These are phyloP conservation scores for Diaporthe eres DNA, from an alignment of 2,329 filamentous ascomycete genomes.

Conservation along the genomic window DNA sequence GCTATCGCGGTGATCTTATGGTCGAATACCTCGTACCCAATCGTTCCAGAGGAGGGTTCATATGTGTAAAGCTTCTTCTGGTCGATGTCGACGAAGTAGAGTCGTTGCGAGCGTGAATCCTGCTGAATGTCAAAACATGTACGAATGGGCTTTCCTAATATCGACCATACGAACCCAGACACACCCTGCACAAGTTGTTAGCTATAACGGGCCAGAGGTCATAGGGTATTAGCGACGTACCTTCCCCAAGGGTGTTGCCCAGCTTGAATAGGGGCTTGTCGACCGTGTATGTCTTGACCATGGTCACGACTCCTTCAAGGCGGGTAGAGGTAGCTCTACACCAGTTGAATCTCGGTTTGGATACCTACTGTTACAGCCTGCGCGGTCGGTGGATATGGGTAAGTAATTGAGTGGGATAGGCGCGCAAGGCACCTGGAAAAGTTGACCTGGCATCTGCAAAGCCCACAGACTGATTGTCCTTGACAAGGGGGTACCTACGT, in stretches of 20 bases:
- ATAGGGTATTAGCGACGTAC: not conserved
- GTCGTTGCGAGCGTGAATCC: conserved; percentile 7
- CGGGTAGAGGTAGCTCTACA: not conserved
- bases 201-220: not conserved
- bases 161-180: not conserved
- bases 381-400: not conserved
- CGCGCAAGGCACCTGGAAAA: not conserved
- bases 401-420: not conserved
- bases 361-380: not conserved
- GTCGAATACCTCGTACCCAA: not conserved
- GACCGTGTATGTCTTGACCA: not conserved
- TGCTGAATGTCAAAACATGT: not conserved
- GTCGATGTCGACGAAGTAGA: conserved; percentile 11
- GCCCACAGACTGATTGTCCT: not conserved
- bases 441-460: not conserved
- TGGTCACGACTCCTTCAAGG: not conserved
- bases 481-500: not conserved
- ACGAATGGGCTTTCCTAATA: not conserved
- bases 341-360: not conserved
- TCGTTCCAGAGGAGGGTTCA: not conserved
- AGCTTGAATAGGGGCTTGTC: not conserved
- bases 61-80: conserved; percentile 5
- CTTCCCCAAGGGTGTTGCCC: conserved; percentile 7
- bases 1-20: conserved; percentile 3
- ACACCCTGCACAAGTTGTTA: not conserved